These are phyloP conservation scores for Berberis thunbergii DNA, from an alignment of 164 flowering plant species.

Conservation along the genomic window DNA sequence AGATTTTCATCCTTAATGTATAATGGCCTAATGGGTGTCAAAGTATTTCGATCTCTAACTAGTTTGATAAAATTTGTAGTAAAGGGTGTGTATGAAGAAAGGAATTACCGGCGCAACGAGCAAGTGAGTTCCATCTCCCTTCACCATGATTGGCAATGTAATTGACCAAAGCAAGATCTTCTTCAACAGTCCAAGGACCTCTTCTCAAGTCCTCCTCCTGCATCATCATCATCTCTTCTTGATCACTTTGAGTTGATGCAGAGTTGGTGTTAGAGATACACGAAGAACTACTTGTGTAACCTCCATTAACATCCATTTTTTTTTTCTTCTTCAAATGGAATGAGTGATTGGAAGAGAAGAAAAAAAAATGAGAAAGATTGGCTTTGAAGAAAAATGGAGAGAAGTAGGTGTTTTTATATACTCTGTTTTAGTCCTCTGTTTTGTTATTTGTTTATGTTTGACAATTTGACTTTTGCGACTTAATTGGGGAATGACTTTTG, in stretches of 20 bases:
- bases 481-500: not conserved
- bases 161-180: conserved; percentile 49
- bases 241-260: conserved; percentile 13
- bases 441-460: not conserved
- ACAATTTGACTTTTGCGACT: not conserved
- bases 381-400: not conserved
- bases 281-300: not conserved
- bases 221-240: conserved; percentile 10
- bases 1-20: too few species aligned
- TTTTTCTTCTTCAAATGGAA: not conserved
- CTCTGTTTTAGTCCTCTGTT: not conserved
- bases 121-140: conserved; percentile 71
- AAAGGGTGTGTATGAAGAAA: not conserved
- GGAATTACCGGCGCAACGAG: conserved; percentile 39
- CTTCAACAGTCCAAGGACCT: conserved; percentile 84
- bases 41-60: too few species aligned
- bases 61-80: conserved; percentile 18
- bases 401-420: not conserved
- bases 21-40: too few species aligned
- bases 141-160: conserved; percentile 59
- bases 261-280: not conserved
- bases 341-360: not conserved
- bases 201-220: conserved; percentile 29
- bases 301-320: conserved; percentile 9
- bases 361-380: not conserved